Percentiles rank a stretch among this genome's conserved stretches.
phyloP scores from a whole-genome alignment of 192 early-diverging fungal species.

The Backusella liffmaniae region DNA sequence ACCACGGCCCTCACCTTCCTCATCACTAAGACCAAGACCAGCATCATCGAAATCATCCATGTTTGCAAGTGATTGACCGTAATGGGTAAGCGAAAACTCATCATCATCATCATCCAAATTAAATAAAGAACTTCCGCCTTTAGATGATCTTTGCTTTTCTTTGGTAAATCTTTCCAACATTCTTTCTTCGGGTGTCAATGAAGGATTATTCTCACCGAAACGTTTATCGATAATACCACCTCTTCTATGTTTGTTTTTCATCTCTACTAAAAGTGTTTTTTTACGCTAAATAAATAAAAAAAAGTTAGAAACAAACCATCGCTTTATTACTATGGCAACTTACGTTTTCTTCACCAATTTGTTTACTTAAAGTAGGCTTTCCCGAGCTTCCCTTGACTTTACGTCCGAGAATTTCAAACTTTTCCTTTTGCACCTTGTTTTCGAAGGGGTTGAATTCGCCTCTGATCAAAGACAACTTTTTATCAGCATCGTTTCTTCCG shows the following conservation, averaged over 20 bases:
- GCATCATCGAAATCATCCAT: conserved; percentile 84
- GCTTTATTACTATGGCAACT: background rate
- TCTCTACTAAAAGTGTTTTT: conserved; percentile 79
- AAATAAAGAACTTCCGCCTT: conserved; percentile 50
- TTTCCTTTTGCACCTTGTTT: conserved; percentile 72
- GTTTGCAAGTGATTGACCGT: conserved; percentile 84
- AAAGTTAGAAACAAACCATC: background rate
- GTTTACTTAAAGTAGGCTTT: conserved; percentile 75
- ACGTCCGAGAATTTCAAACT: conserved; percentile 82
- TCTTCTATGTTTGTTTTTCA: conserved; percentile 63
- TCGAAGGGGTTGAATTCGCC: conserved; percentile 88
- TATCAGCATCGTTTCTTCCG: conserved; percentile 54
- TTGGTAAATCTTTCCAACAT: conserved; percentile 93
- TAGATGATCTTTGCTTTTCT: conserved; percentile 64
- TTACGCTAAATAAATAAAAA: conserved; percentile 56
- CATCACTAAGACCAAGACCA: conserved; percentile 53
- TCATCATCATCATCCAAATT: conserved; percentile 83
- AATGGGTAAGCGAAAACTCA: conserved; percentile 81
- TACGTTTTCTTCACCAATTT: conserved; percentile 80
- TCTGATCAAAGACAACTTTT: conserved; percentile 42
- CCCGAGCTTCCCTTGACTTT: conserved; percentile 83
- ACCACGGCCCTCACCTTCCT: conserved; percentile 59
- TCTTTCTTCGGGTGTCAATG: conserved; percentile 90
- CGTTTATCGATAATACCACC: conserved; percentile 87
- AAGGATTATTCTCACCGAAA: conserved; percentile 90